phyloP scores from a whole-genome alignment of 2,329 filamentous ascomycete species.

The Epichloe uncinata region DNA sequence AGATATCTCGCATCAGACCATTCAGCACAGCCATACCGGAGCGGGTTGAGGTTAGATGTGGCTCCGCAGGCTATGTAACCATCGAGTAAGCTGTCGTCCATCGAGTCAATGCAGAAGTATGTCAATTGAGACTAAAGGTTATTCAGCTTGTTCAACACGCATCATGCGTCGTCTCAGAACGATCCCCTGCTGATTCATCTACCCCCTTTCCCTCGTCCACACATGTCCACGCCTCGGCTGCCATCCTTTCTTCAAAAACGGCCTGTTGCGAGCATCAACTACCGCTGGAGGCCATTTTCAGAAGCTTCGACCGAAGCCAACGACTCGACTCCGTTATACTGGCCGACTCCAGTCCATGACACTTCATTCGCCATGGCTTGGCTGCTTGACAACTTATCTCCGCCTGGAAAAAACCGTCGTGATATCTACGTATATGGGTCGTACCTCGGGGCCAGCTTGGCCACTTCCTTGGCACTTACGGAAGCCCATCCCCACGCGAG shows the following conservation, averaged over 20 bases:
- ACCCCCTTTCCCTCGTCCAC: slow-evolving; percentile 30
- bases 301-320: slow-evolving; percentile 6
- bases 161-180: slow-evolving; percentile 17
- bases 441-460: slow-evolving; percentile 43
- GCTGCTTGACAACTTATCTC: slow-evolving; percentile 32
- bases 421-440: slow-evolving; percentile 38
- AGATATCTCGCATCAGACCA: neutral
- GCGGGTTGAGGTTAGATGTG: slow-evolving; percentile 32
- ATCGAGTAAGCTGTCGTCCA: slow-evolving; percentile 32
- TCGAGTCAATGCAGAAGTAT: neutral
- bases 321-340: slow-evolving; percentile 20
- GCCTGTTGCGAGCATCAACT: slow-evolving; percentile 43
- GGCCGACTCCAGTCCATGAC: slow-evolving; percentile 47
- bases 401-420: slow-evolving; percentile 21
- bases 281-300: slow-evolving; percentile 35
- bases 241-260: slow-evolving; percentile 28
- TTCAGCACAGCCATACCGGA: slow-evolving; percentile 14
- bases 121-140: neutral
- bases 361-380: slow-evolving; percentile 39
- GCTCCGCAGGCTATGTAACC: slow-evolving; percentile 34
- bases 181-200: slow-evolving; percentile 41
- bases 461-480: slow-evolving; percentile 42
- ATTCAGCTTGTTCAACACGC: slow-evolving; percentile 31
- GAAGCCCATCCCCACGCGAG: slow-evolving; percentile 31
- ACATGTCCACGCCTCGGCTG: slow-evolving; percentile 16